These are phyloP conservation scores for Alternaria ethzedia DNA, from an alignment of 2,329 filamentous ascomycete genomes.

Conservation along the genomic window DNA sequence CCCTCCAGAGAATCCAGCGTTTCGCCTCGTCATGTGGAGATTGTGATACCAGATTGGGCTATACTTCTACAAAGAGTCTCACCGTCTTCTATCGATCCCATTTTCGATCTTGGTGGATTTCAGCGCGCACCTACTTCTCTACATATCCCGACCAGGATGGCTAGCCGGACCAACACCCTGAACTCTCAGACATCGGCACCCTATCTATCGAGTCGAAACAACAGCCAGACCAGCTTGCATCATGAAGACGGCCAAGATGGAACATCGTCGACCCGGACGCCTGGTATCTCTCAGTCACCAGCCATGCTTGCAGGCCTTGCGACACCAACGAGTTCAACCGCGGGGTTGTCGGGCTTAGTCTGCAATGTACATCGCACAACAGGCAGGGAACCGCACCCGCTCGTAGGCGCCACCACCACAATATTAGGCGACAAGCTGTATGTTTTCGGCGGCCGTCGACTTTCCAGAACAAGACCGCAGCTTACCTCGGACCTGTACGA, in stretches of 20 bases:
- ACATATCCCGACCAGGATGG: constrained; percentile 49
- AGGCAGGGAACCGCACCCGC: constrained; percentile 84
- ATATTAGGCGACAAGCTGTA: constrained; percentile 95
- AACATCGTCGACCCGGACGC: constrained; percentile 43
- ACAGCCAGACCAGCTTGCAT: constrained; percentile 55
- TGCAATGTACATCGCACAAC: constrained; percentile 82
- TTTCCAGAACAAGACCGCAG: constrained; percentile 83
- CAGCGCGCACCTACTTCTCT: constrained; percentile 26
- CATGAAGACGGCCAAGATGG: constrained; percentile 53
- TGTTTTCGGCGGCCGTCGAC: constrained; percentile 88
- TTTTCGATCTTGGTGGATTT: constrained; percentile 24
- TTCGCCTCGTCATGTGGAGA: constrained; percentile 57
- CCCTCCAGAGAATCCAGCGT: constrained; percentile 39
- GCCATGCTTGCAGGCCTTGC: constrained; percentile 45
- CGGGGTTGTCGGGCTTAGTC: constrained; percentile 69
- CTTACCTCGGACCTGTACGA: constrained; percentile 93
- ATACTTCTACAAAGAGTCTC: constrained; percentile 50
- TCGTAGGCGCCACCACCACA: constrained; percentile 94
- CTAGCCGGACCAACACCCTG: constrained; percentile 55
- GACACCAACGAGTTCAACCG: constrained; percentile 54
- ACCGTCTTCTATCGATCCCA: constrained; percentile 40
- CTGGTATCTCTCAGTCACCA: constrained; percentile 57
- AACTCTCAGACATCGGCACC: constrained; percentile 55
- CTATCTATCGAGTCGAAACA: constrained; percentile 52
- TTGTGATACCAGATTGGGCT: constrained; percentile 55